phyloP scores from a whole-genome alignment of 345 rosid genomes.

The Camelina sativa region DNA sequence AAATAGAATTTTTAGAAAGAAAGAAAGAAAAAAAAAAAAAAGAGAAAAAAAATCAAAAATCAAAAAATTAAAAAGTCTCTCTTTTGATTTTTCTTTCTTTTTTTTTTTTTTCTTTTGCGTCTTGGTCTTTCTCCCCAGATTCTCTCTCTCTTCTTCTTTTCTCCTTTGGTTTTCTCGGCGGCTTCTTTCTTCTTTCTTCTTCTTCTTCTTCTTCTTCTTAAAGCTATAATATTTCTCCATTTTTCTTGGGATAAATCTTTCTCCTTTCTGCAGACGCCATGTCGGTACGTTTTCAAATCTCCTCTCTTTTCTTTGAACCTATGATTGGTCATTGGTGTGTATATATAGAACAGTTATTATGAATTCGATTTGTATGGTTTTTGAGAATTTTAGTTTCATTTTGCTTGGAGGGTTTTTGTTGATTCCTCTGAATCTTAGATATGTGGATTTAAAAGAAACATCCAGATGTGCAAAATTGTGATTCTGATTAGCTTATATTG shows the following conservation, averaged over 20 bases:
- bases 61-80: conserved; percentile 12
- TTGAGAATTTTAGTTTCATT: conserved; percentile 23
- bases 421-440: background rate
- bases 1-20: conserved; percentile 32
- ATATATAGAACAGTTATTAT: conserved; percentile 2
- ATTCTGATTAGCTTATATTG: conserved; percentile 28
- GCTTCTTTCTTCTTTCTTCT: conserved; percentile 4
- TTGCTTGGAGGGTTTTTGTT: conserved; percentile 1
- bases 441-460: background rate
- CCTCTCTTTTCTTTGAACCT: background rate
- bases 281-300: conserved; percentile 44
- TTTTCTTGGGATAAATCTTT: conserved; percentile 37
- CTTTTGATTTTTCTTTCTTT: conserved; percentile 33
- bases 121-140: conserved; percentile 20
- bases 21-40: background rate
- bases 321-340: background rate
- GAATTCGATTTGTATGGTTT: conserved; percentile 30
- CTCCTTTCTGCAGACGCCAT: conserved; percentile 36
- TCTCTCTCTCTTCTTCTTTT: conserved; percentile 36
- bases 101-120: too few relatives aligned
- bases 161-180: conserved; percentile 42
- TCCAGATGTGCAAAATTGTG: conserved; percentile 26
- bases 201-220: background rate
- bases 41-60: background rate
- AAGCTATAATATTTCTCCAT: background rate